Base-by-base conservation (phyloP, 148 eudicot genomes). In the Cornus suecica region DNA sequence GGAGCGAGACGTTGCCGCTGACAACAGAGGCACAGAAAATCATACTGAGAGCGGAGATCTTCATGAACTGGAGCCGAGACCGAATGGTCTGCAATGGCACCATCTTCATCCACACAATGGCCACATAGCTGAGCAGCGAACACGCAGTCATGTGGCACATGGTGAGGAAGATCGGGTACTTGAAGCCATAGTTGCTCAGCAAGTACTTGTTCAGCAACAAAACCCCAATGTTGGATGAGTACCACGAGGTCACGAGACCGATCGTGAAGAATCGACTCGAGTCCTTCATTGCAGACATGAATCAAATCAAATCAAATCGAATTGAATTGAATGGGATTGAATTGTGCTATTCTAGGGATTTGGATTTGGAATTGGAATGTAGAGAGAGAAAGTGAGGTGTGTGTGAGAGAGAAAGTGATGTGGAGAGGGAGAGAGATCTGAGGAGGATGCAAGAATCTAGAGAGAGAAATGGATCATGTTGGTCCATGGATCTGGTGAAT, bases 111-210 rank as follows among this genome's bases (percentile, higher is more conserved):
- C 97, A 92, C 18, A 93, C 97, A 23, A 92, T 90, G 8, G 93
- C 97, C 54, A 92, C 79, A 84, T 92, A 92, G 79, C 94, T 90
- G n/a, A 92, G 79, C 78, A 92, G 77, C 13, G 97, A 83, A 70
- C 97, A 92, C 16, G 97, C 97, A 5, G 90, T 87, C 97, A 92
- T 92, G 75, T 92, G 97, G 65, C 97, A 92, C 97, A 92, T 90
- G 28, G 97, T 92, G 24, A 92, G 82, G 80, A 92, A 92, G 29
- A 92, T 92, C 68, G 97, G 97, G 86, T 90, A 92, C 45, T 86
- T 88, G 76, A 92, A 92, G 15, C 97, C 97, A 51, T 92, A 92
- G 75, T 92, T 92, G 82, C 88, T 83, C 8, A 92, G 68, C 80
- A 92, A 74, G 73, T 92, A 92, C 81, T 92, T 92, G 87, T 92